Percentiles rank a stretch among this genome's conserved stretches.
These are phyloP conservation scores for Holtermanniella nyarrowii DNA, from an alignment of 768 basidiomycete species.

Conservation along the genomic window DNA sequence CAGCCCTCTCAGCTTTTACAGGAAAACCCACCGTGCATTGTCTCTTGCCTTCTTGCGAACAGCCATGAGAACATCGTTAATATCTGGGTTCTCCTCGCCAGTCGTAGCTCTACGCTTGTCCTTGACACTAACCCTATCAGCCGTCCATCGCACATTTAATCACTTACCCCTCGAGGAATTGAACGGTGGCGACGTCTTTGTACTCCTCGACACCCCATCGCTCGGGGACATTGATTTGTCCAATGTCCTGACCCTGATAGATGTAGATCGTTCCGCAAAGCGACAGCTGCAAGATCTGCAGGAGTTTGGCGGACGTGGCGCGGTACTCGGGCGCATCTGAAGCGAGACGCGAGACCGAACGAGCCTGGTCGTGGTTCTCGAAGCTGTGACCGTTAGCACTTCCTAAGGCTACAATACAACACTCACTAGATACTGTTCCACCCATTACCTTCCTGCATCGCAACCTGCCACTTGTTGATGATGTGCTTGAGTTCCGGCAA, in stretches of 20 bases:
- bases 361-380: slow-evolving; percentile 29
- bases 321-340: slow-evolving; percentile 56
- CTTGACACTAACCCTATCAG: slow-evolving; percentile 3
- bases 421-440: slow-evolving; percentile 49
- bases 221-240: slow-evolving; percentile 45
- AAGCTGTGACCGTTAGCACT: slow-evolving; percentile 5
- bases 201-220: slow-evolving; percentile 63
- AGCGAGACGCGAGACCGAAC: slow-evolving; percentile 58
- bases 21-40: slow-evolving; percentile 53
- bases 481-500: slow-evolving; percentile 48
- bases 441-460: slow-evolving; percentile 50
- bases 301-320: slow-evolving; percentile 53
- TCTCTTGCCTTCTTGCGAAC: slow-evolving; percentile 59
- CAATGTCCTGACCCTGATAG: slow-evolving; percentile 65
- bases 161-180: slow-evolving; percentile 6
- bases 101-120: slow-evolving; percentile 9
- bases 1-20: slow-evolving; percentile 38
- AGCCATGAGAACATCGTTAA: slow-evolving; percentile 53
- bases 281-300: slow-evolving; percentile 54
- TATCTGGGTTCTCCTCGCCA: slow-evolving; percentile 47
- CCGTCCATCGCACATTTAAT: neutral
- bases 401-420: neutral
- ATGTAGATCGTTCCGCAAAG: slow-evolving; percentile 61
- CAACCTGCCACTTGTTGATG: slow-evolving; percentile 49
- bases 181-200: slow-evolving; percentile 53